Evolutionary conservation across 225 moss, liverwort and hornwort species (phyloP), one percentile per base, ranked within the genome.

Genomic region (Physcomitrellopsis africana): DNA sequence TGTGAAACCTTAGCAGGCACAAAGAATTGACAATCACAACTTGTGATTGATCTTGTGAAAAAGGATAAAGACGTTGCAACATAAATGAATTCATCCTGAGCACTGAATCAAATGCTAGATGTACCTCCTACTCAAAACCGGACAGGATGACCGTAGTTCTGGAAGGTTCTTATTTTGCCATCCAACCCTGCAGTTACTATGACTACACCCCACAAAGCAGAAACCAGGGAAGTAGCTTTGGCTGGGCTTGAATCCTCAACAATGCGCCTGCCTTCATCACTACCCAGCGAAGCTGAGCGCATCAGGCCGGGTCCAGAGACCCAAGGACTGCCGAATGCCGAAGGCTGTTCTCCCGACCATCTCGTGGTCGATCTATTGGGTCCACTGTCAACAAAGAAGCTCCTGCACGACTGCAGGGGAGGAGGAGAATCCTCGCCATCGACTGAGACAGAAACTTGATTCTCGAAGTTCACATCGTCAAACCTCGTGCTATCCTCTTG

Each of bases 311-410:
- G 70, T 77, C 86, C 51, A 63, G 89, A 86, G 79, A 77, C 63
- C 87, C 75, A 76, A 63, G 73, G 90, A 82, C 77, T 90, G 72
- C 79, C 87, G 60, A 85, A 79, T 3, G 86, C 84, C 63, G 89
- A 90, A 32, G 92, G 93, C 74, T 96, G 91, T 77, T 96, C 96
- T 81, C 92, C 93, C 19, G 93, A 92, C 96, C 96, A 96, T 17
- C 90, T 93, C 44, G 70, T 73, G 18, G 48, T 11, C 9, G 90
- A 90, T 17, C 93, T 87, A 72, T 82, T 96, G 8, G 92, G 86
- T 54, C 77, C 87, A 80, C 71, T 84, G 68, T 92, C 96, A 41
- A 82, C 70, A 73, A 92, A 90, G 83, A 96, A 89, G 69, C 72
- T 94, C 47, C 92, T 81, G 75, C 92, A 89, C 24, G 82, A 77